phyloP scores from a whole-genome alignment of 352 stramenopile genomes.

The Phytopythium helicoides region DNA sequence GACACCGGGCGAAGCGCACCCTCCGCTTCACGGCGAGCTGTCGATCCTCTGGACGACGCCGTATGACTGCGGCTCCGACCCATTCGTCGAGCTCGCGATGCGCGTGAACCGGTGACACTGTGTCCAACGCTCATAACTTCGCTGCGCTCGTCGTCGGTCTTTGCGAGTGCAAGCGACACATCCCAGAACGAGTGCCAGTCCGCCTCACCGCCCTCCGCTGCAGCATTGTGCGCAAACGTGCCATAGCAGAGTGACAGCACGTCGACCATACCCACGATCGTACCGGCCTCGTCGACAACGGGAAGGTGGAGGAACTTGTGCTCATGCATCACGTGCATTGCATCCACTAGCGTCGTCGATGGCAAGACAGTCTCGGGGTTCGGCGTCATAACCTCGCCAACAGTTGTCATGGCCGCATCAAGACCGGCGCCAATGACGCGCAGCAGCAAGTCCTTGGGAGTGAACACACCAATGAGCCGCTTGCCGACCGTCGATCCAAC shows the following conservation, averaged over 20 bases:
- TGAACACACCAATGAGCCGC: conserved; percentile 95
- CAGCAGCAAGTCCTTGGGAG: conserved; percentile 96
- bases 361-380: conserved; percentile 93
- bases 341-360: conserved; percentile 93
- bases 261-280: conserved; percentile 84
- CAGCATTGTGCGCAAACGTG: conserved; percentile 73
- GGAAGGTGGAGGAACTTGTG: conserved; percentile 97
- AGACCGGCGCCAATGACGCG: conserved; percentile 92
- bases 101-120: conserved; percentile 54
- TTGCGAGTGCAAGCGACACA: conserved; percentile 75
- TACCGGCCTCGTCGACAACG: conserved; percentile 78
- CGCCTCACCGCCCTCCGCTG: conserved; percentile 50
- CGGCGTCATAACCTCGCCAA: conserved; percentile 96
- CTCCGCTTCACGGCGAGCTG: conserved; percentile 52
- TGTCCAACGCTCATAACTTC: conserved; percentile 54
- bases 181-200: conserved; percentile 90
- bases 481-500: conserved; percentile 43
- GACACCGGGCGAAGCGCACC: conserved; percentile 73
- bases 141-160: conserved; percentile 73
- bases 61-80: conserved; percentile 38
- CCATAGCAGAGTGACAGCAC: conserved; percentile 88
- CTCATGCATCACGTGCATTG: conserved; percentile 98
- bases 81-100: conserved; percentile 28
- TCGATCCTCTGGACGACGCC: conserved; percentile 43
- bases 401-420: conserved; percentile 84